Conservation (phyloP, 1,284 basidiomycete species). For the Leccinum cinnamomeum region DNA sequence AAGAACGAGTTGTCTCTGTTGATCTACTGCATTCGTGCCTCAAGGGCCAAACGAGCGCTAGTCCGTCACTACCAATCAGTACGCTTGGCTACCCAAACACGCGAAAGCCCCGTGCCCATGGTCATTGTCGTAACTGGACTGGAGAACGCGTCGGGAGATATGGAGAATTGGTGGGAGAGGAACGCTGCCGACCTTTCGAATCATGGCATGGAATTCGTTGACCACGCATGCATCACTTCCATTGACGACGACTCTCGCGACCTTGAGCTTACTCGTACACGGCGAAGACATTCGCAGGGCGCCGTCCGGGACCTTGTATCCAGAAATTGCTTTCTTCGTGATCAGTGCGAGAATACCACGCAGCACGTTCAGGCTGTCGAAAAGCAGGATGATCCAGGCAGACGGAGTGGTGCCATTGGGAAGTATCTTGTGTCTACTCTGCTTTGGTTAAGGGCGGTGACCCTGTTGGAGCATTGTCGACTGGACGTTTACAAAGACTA, state of each 20-base stretch:
- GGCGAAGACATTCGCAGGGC: slow-evolving; percentile 18
- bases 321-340: slow-evolving; percentile 15
- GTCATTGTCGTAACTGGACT: slow-evolving; percentile 36
- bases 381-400: slow-evolving; percentile 2
- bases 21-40: slow-evolving; percentile 35
- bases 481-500: neutral
- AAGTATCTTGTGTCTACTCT: slow-evolving; percentile 21
- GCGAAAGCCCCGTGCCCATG: slow-evolving; percentile 23
- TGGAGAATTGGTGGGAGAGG: slow-evolving; percentile 37
- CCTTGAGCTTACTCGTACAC: slow-evolving; percentile 13
- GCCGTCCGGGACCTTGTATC: slow-evolving; percentile 30
- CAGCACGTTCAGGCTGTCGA: neutral
- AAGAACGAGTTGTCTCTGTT: slow-evolving; percentile 27
- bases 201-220: slow-evolving; percentile 30
- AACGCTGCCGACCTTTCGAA: slow-evolving; percentile 23
- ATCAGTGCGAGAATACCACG: slow-evolving; percentile 1
- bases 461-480: neutral
- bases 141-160: slow-evolving; percentile 31
- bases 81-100: slow-evolving; percentile 11
- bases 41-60: slow-evolving; percentile 31
- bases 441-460: neutral
- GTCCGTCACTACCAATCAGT: slow-evolving; percentile 34
- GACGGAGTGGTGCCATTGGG: slow-evolving; percentile 21
- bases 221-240: slow-evolving; percentile 35
- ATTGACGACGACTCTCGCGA: slow-evolving; percentile 27